These are phyloP conservation scores for Pezicula neosporulosa DNA, from an alignment of 2,329 filamentous ascomycete species.

Conservation along the genomic window DNA sequence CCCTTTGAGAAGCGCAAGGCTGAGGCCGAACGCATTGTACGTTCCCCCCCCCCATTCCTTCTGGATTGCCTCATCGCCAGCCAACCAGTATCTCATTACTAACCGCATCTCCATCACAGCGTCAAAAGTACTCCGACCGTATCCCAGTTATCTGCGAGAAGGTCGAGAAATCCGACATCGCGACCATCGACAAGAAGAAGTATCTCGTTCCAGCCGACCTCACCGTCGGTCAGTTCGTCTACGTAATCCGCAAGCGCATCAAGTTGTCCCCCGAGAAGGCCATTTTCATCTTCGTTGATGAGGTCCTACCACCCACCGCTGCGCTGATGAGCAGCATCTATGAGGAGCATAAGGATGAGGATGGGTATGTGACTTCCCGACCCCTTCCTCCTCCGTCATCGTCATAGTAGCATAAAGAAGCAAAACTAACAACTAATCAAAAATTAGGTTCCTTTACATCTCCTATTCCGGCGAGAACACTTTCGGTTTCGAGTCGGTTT, in stretches of 20 bases:
- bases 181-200: slow-evolving; percentile 99
- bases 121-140: slow-evolving; percentile 97
- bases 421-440: neutral
- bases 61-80: slow-evolving; percentile 5
- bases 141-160: slow-evolving; percentile 99
- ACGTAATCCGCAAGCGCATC: slow-evolving; percentile 99
- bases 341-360: slow-evolving; percentile 92
- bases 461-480: slow-evolving; percentile 99
- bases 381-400: neutral
- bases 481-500: slow-evolving; percentile 60
- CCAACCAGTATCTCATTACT: slow-evolving; percentile 4
- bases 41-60: slow-evolving; percentile 9
- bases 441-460: slow-evolving; percentile 75
- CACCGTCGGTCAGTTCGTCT: slow-evolving; percentile 99
- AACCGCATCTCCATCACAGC: slow-evolving; percentile 31
- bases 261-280: slow-evolving; percentile 99
- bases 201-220: slow-evolving; percentile 96
- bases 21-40: slow-evolving; percentile 77
- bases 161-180: slow-evolving; percentile 98
- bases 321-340: slow-evolving; percentile 99
- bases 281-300: slow-evolving; percentile 99
- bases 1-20: slow-evolving; percentile 99
- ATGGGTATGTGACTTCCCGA: slow-evolving; percentile 46
- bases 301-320: slow-evolving; percentile 92
- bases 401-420: neutral